Evolutionary conservation across 2,329 filamentous ascomycete genomes (phyloP).

Genomic region (Fusarium brachygibbosum): DNA sequence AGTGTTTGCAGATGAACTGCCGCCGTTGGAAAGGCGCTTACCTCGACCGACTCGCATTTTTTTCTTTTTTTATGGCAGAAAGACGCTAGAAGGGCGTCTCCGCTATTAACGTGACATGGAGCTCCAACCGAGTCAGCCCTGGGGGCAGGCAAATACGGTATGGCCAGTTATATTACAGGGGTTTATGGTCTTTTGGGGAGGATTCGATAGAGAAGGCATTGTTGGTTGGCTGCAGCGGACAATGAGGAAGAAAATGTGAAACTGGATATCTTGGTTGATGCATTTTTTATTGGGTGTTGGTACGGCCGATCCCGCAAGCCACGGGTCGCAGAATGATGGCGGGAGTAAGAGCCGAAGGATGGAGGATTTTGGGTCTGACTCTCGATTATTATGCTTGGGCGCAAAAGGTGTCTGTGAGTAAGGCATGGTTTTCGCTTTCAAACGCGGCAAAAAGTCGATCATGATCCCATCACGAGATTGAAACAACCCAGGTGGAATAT

Average conservation of each 20-base stretch:
- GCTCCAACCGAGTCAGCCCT: slow-evolving; percentile 20
- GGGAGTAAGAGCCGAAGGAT: slow-evolving; percentile 15
- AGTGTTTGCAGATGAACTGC: slow-evolving; percentile 29
- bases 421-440: too few relatives aligned
- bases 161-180: slow-evolving; percentile 13
- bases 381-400: slow-evolving; percentile 1
- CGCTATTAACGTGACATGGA: slow-evolving; percentile 9
- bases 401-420: too few relatives aligned
- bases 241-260: slow-evolving; percentile 9
- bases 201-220: background rate
- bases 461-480: slow-evolving; percentile 12
- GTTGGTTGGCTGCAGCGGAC: background rate
- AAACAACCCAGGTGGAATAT: background rate
- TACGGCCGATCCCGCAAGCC: slow-evolving; percentile 13
- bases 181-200: background rate
- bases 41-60: background rate
- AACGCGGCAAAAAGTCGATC: slow-evolving; percentile 1
- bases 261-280: background rate
- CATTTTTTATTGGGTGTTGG: background rate
- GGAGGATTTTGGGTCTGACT: background rate
- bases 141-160: slow-evolving; percentile 17
- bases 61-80: slow-evolving; percentile 30
- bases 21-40: slow-evolving; percentile 34
- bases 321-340: slow-evolving; percentile 4
- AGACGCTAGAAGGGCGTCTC: slow-evolving; percentile 27